Percentiles rank a stretch among this genome's conserved stretches.
phyloP scores from a whole-genome alignment of 192 early-diverging fungal species.

The Gorgonomyces haynaldii region DNA sequence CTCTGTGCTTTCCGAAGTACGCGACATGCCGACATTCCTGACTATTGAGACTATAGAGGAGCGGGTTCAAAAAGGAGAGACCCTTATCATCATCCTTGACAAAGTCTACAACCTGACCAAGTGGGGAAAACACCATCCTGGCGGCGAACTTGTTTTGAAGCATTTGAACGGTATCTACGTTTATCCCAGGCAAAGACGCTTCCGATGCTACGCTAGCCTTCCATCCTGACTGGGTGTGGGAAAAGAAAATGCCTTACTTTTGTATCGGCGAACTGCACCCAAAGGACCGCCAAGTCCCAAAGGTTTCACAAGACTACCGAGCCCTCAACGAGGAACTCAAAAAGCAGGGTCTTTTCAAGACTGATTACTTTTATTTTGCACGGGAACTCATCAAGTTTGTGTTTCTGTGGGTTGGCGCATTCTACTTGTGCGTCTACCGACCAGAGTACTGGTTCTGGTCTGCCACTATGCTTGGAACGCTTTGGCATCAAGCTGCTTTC shows the following conservation, averaged over 20 bases:
- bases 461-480: conserved; percentile 29
- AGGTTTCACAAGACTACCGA: conserved; percentile 40
- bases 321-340: conserved; percentile 54
- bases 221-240: conserved; percentile 73
- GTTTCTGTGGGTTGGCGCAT: conserved; percentile 16
- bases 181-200: conserved; percentile 49
- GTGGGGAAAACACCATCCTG: conserved; percentile 68
- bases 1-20: too few species aligned
- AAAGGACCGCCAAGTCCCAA: conserved; percentile 10
- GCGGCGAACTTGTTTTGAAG: conserved; percentile 77
- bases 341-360: conserved; percentile 53
- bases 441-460: conserved; percentile 13
- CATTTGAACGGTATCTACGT: conserved; percentile 63
- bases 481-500: conserved; percentile 86
- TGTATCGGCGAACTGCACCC: conserved; percentile 59
- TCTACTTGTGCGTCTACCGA: conserved; percentile 16
- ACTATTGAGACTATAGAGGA: neutral
- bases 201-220: conserved; percentile 79
- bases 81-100: conserved; percentile 68
- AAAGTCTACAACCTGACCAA: conserved; percentile 82
- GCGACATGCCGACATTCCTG: neutral
- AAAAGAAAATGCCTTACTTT: conserved; percentile 68
- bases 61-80: conserved; percentile 45
- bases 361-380: conserved; percentile 41
- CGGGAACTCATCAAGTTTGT: conserved; percentile 33